Base-by-base conservation (phyloP, 306 rosid genomes). In the Corylus heterophylla region DNA sequence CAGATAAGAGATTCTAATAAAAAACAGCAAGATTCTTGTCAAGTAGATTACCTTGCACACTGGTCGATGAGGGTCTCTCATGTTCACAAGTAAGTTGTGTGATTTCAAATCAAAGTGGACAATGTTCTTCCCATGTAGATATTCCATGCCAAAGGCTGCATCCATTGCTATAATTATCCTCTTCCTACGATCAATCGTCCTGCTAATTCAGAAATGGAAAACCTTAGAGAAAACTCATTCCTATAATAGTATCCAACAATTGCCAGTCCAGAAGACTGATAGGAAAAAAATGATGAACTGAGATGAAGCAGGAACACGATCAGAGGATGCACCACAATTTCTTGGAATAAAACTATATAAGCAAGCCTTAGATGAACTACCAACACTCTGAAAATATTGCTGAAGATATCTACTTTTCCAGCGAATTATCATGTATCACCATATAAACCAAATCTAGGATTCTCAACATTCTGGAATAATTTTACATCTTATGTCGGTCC, bases 31-130 rank as follows among this genome's bases (percentile, higher is more conserved):
- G 47, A 8, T 25, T 44, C 52, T 81, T 35, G 29, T 39, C 17
- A 14, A 5, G 45, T 5, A 12, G 35, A 31, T 58, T 69, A 79
- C 83, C 86, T 79, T 83, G 69, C 86, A 83, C 29, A 79, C 70
- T 69, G 86, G 83, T 49, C 83, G 69, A 58, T 74, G 83, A 69
- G 78, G 80, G 73, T 83, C 80, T 69, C 74, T 83, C 86, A 78
- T 83, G 74, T 83, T 83, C 74, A 83, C 74, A 2, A 78, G 83
- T 42, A 79, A 79, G 79, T 83, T 83, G 73, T 69, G 86, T n/a
- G 86, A 83, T 70, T 83, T 83, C 61, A 83, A 71, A 70, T 83
- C 86, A 69, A 83, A 83, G 71, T 83, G 86, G 49, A 83, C 86
- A 51, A 79, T 79, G 62, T 59, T 78, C 71, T 79, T 79, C 56